A percentile compares a stretch with the other conserved stretches of the same genome.
phyloP scores from a whole-genome alignment of 352 stramenopile genomes.

The Globisporangium spiculum region DNA sequence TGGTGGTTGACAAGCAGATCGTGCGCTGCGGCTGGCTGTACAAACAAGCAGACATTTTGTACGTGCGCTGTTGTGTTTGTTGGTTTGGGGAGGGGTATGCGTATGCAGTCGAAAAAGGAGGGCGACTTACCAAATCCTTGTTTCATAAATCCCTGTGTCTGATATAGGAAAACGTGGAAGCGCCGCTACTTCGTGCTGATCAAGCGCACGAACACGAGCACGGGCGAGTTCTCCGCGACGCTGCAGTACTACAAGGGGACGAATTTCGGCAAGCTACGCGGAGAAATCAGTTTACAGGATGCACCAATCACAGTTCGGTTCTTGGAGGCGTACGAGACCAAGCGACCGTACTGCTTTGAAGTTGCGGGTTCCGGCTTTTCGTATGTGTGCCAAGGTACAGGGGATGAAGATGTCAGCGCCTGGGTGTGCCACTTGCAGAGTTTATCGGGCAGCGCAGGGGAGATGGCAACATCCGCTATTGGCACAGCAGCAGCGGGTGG shows the following conservation, averaged over 20 bases:
- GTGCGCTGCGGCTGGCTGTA: constrained; percentile 52
- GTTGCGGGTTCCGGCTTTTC: constrained; percentile 67
- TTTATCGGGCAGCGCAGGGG: constrained; percentile 42
- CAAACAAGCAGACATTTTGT: constrained; percentile 65
- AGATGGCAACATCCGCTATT: constrained; percentile 34
- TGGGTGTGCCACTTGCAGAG: constrained; percentile 85
- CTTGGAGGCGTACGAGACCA: constrained; percentile 73
- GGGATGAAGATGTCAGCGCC: constrained; percentile 83
- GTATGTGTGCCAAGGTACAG: constrained; percentile 72
- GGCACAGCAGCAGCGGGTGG: constrained; percentile 33
- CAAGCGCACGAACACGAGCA: constrained; percentile 69
- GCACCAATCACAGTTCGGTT: constrained; percentile 69
- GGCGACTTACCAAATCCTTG: not conserved
- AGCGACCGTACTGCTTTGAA: constrained; percentile 84
- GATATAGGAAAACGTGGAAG: constrained; percentile 80
- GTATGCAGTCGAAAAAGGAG: not conserved
- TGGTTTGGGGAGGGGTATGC: not conserved
- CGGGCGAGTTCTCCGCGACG: constrained; percentile 64
- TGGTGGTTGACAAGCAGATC: constrained; percentile 44
- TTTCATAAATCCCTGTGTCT: constrained; percentile 19
- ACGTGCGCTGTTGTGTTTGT: constrained; percentile 8
- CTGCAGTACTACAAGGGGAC: constrained; percentile 87
- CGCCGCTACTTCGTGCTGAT: constrained; percentile 84
- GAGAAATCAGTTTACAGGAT: constrained; percentile 76
- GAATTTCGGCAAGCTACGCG: constrained; percentile 76